These are phyloP conservation scores for Globisporangium irregulare DNA, from an alignment of 352 stramenopile genomes.

Conservation along the genomic window DNA sequence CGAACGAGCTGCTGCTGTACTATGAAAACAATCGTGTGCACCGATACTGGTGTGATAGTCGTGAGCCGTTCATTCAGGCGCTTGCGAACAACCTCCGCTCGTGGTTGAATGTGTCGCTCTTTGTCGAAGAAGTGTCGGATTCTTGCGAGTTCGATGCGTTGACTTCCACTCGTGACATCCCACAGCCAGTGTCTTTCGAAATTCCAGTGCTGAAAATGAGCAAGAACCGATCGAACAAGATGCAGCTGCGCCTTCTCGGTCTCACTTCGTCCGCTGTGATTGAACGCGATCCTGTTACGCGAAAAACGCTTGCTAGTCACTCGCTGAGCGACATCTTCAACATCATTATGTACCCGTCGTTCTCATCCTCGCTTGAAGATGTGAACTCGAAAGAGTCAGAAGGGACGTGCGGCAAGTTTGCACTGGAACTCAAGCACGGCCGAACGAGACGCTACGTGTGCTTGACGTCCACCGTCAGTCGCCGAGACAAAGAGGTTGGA, in stretches of 20 bases:
- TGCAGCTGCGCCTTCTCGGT: slow-evolving; percentile 72
- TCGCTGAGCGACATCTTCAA: slow-evolving; percentile 84
- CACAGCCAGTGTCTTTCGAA: slow-evolving; percentile 78
- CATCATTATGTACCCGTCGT: slow-evolving; percentile 81
- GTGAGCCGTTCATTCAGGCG: slow-evolving; percentile 84
- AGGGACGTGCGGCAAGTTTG: slow-evolving; percentile 74
- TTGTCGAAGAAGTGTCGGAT: slow-evolving; percentile 84
- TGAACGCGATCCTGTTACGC: slow-evolving; percentile 70
- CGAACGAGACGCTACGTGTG: slow-evolving; percentile 75
- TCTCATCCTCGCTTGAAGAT: slow-evolving; percentile 63
- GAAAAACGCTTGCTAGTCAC: slow-evolving; percentile 63
- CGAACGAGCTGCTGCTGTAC: slow-evolving; percentile 80
- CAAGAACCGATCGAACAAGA: slow-evolving; percentile 68
- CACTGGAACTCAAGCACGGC: slow-evolving; percentile 81
- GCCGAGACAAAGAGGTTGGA: slow-evolving; percentile 74
- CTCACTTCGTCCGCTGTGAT: slow-evolving; percentile 68
- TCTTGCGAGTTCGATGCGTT: slow-evolving; percentile 83
- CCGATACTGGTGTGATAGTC: slow-evolving; percentile 84
- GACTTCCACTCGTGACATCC: slow-evolving; percentile 71
- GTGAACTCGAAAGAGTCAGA: slow-evolving; percentile 40
- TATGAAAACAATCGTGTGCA: slow-evolving; percentile 86
- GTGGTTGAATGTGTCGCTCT: slow-evolving; percentile 76
- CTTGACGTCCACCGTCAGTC: slow-evolving; percentile 55
- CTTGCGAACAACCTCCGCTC: slow-evolving; percentile 86
- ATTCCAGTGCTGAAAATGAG: slow-evolving; percentile 84